Evolutionary conservation across 1,284 basidiomycete genomes (phyloP), one percentile per base, ranked within the genome.

Genomic region (Chiua sp.): DNA sequence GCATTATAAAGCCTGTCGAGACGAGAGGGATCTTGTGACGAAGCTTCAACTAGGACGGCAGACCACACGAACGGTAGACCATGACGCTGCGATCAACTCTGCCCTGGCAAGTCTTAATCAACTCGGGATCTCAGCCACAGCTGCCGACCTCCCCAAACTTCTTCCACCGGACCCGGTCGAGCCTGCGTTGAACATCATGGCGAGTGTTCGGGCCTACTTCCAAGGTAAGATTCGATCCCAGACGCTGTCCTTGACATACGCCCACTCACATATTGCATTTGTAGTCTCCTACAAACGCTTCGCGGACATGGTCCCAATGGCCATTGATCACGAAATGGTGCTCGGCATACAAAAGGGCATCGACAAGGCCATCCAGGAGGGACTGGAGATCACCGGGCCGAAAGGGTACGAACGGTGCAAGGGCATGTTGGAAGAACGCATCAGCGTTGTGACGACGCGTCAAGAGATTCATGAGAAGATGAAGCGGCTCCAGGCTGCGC

Each of bases 231-330:
- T 32, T 16, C 32, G 51, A 22, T 3, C 8, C 26, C 15, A 37
- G 1, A 12, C 26, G 4, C 35, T 32, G 11, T 12, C 11, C 32
- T 32, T 7, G n/a, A 57, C 13, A 28, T 12, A n/a, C 20, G 16
- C 54, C 56, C 28, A 59, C 16, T 44, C 39, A 20, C 18, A 47
- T 23, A 7, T 26, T 22, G 16, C n/a, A 42, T 47, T 50, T 37
- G 15, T 60, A 90, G 90, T 91, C 2, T 81, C 89, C 0, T 90
- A 87, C 69, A 90, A 90, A 69, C 83, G 90, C 0, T 86, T 90
- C 54, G 76, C 77, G 0, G 90, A 92, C 63, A 83, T 82, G 59
- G 70, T 92, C 3, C 86, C 88, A 0, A 78, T 85, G 54, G 81
- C 84, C 0, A 84, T 92, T 59, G 90, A 92, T 68, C 69, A 80